Conservation (phyloP, 306 rosid species). For the Cicer judaicum region DNA sequence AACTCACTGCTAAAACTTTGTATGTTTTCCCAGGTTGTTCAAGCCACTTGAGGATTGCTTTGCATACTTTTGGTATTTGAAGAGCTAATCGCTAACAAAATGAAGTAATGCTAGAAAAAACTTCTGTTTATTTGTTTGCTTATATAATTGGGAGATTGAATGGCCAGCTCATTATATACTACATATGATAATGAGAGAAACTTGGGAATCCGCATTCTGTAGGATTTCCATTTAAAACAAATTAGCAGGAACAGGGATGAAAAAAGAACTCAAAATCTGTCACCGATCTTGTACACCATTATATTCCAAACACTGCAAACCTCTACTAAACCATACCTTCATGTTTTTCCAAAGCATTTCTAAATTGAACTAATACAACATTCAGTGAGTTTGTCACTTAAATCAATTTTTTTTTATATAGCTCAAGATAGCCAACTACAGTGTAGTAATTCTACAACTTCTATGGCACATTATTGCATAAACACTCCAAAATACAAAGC, state of each 20-base stretch:
- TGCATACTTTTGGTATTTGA: conserved; percentile 42
- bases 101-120: conserved; percentile 59
- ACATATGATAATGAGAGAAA: conserved; percentile 13
- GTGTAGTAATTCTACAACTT: conserved; percentile 1
- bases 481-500: not conserved
- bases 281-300: not conserved
- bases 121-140: conserved; percentile 33
- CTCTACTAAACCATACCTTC: not conserved
- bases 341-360: not conserved
- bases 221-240: conserved; percentile 6
- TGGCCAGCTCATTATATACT: conserved; percentile 18
- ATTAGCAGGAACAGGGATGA: not conserved
- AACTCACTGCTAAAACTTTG: conserved; percentile 18
- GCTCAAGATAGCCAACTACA: not conserved
- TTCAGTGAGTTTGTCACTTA: not conserved
- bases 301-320: not conserved
- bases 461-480: not conserved
- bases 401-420: not conserved
- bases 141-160: conserved; percentile 12
- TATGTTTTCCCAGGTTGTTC: conserved; percentile 56
- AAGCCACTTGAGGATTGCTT: conserved; percentile 46
- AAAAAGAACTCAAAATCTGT: not conserved
- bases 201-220: conserved; percentile 17
- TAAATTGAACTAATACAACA: not conserved
- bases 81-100: conserved; percentile 52